These are phyloP conservation scores for Dichomitus squalens DNA, from an alignment of 1,284 basidiomycete species.

Conservation along the genomic window DNA sequence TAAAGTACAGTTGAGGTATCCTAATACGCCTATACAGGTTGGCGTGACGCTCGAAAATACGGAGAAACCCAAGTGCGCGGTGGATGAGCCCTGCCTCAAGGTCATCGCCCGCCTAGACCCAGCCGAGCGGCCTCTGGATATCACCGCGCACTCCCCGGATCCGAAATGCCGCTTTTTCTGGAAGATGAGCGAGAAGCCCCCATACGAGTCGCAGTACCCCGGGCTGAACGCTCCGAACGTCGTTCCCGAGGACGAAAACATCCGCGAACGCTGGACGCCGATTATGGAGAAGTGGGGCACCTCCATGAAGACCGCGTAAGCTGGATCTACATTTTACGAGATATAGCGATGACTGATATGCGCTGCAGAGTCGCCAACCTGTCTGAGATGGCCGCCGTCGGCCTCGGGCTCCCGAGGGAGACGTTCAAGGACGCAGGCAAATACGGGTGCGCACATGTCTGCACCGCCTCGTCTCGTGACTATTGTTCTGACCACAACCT, in stretches of 20 bases:
- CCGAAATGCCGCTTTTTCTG: conserved; percentile 95
- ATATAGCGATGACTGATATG: background rate
- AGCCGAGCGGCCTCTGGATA: conserved; percentile 81
- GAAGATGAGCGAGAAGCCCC: conserved; percentile 78
- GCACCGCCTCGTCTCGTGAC: background rate
- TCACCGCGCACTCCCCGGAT: conserved; percentile 76
- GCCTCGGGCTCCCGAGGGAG: conserved; percentile 69
- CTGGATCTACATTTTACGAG: background rate
- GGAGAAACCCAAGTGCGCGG: conserved; percentile 87
- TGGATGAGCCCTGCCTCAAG: conserved; percentile 71
- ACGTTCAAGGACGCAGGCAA: conserved; percentile 76
- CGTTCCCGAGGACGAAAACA: conserved; percentile 58
- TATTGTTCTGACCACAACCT: background rate
- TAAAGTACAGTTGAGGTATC: background rate
- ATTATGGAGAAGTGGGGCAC: conserved; percentile 84
- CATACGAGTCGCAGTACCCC: conserved; percentile 78
- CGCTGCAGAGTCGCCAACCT: conserved; percentile 71
- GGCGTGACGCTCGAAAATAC: conserved; percentile 92
- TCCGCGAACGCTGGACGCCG: conserved; percentile 64
- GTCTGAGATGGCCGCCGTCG: conserved; percentile 82
- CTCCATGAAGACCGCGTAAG: conserved; percentile 84
- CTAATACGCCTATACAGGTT: conserved; percentile 36
- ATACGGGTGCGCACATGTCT: conserved; percentile 64
- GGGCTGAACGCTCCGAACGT: conserved; percentile 80
- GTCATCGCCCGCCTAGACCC: conserved; percentile 75